phyloP scores from a whole-genome alignment of 352 stramenopile genomes.

The Pythium dissimile region DNA sequence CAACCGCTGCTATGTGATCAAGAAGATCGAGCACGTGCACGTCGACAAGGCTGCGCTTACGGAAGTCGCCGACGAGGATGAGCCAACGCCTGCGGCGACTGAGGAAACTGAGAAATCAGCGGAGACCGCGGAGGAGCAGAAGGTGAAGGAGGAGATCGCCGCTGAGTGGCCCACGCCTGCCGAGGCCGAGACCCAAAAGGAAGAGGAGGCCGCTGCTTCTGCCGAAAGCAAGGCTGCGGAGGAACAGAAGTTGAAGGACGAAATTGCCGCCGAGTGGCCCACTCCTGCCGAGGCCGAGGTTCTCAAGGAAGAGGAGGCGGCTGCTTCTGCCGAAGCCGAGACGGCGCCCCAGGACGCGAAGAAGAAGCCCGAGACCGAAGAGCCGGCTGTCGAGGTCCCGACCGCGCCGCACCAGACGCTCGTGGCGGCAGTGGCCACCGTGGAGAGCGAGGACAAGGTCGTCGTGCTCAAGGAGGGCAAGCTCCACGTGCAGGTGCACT shows the following conservation, averaged over 20 bases:
- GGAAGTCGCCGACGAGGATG: conserved; percentile 11
- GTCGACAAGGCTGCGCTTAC: conserved; percentile 21
- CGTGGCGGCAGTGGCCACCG: conserved; percentile 3
- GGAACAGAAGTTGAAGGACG: conserved; percentile 2
- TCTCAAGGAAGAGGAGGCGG: conserved; percentile 14
- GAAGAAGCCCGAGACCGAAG: conserved; percentile 18
- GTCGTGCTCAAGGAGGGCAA: conserved; percentile 22
- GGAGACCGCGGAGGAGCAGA: not conserved
- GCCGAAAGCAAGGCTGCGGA: conserved; percentile 1
- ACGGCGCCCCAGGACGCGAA: too few species aligned
- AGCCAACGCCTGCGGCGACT: not conserved
- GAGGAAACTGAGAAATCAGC: not conserved
- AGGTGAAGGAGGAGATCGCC: not conserved
- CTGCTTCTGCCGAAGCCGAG: conserved; percentile 8
- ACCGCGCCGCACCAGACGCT: conserved; percentile 10
- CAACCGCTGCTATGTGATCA: conserved; percentile 69
- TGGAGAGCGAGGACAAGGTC: conserved; percentile 19
- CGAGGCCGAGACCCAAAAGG: too few species aligned
- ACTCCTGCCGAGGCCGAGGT: conserved; percentile 19
- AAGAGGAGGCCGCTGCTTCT: conserved; percentile 20
- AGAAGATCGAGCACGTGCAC: conserved; percentile 24
- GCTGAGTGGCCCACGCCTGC: too few species aligned
- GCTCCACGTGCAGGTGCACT: conserved; percentile 68
- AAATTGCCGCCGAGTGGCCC: conserved; percentile 9
- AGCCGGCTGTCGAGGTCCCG: not conserved